phyloP scores from a whole-genome alignment of 2,329 filamentous ascomycete species.

The Diplodia seriata region DNA sequence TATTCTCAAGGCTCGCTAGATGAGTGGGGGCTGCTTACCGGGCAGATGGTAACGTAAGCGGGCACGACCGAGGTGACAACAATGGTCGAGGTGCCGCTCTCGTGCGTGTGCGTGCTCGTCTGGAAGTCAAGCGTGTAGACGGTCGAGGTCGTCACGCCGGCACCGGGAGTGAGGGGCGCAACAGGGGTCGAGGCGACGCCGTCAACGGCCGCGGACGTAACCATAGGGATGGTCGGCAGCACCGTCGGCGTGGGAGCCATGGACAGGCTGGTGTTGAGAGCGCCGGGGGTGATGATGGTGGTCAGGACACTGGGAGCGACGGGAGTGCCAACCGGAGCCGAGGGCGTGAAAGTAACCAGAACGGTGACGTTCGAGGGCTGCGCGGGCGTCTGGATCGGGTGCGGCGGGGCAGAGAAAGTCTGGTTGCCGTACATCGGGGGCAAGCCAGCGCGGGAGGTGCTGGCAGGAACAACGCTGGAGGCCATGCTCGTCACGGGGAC shows the following conservation, averaged over 20 bases:
- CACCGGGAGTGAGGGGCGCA: neutral
- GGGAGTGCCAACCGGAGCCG: constrained; percentile 6
- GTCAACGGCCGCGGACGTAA: neutral
- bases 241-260: constrained; percentile 24
- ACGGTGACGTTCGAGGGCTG: constrained; percentile 21
- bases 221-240: constrained; percentile 3
- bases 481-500: neutral
- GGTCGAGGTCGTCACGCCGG: constrained; percentile 20
- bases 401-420: constrained; percentile 10
- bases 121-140: constrained; percentile 20
- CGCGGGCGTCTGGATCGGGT: constrained; percentile 5
- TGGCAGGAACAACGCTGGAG: constrained; percentile 14
- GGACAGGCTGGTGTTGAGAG: constrained; percentile 19
- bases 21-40: neutral
- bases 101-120: constrained; percentile 2
- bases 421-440: constrained; percentile 9
- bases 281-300: constrained; percentile 10
- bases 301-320: constrained; percentile 16
- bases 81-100: neutral
- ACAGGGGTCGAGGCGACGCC: constrained; percentile 11
- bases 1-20: neutral
- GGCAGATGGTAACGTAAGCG: constrained; percentile 26
- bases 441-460: neutral
- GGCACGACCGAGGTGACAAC: constrained; percentile 18
- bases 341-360: constrained; percentile 12